These are phyloP conservation scores for Eustoma russellianum DNA, from an alignment of 257 asterid genomes.

Conservation along the genomic window DNA sequence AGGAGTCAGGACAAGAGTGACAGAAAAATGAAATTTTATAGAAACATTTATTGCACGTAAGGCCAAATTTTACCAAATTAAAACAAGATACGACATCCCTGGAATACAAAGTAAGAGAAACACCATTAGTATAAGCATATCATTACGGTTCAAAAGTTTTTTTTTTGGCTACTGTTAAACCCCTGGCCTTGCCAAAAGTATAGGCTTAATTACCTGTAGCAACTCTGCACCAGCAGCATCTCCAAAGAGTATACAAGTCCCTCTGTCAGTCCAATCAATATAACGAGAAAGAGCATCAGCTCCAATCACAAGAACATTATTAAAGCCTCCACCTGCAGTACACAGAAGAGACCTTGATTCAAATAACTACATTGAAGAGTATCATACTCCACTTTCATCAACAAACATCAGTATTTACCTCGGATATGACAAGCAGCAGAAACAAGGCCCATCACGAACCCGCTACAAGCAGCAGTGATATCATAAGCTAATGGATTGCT, in stretches of 20 bases:
- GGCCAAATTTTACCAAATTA: too few relatives aligned
- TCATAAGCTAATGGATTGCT: conserved; percentile 83
- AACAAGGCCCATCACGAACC: conserved; percentile 77
- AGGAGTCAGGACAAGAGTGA: too few relatives aligned
- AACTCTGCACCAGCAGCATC: conserved; percentile 96
- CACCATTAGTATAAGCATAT: too few relatives aligned
- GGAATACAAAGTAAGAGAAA: too few relatives aligned
- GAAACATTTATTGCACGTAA: too few relatives aligned
- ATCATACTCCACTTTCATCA: neutral
- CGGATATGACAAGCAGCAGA: conserved; percentile 88
- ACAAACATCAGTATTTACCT: conserved; percentile 31
- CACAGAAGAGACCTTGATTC: neutral
- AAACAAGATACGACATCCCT: too few relatives aligned
- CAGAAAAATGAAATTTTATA: too few relatives aligned
- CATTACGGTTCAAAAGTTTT: too few relatives aligned
- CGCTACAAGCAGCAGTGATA: conserved; percentile 97
- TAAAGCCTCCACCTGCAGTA: conserved; percentile 80
- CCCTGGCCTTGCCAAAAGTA: neutral
- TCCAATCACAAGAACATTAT: conserved; percentile 89
- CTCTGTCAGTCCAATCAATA: conserved; percentile 95
- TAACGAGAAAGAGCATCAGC: conserved; percentile 94
- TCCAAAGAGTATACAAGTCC: conserved; percentile 94
- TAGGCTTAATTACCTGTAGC: conserved; percentile 43
- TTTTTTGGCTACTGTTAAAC: neutral
- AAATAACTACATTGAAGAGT: neutral